Evolutionary conservation across 257 asterid genomes (phyloP), one percentile per base, ranked within the genome.

Genomic region (Eustoma russellianum): DNA sequence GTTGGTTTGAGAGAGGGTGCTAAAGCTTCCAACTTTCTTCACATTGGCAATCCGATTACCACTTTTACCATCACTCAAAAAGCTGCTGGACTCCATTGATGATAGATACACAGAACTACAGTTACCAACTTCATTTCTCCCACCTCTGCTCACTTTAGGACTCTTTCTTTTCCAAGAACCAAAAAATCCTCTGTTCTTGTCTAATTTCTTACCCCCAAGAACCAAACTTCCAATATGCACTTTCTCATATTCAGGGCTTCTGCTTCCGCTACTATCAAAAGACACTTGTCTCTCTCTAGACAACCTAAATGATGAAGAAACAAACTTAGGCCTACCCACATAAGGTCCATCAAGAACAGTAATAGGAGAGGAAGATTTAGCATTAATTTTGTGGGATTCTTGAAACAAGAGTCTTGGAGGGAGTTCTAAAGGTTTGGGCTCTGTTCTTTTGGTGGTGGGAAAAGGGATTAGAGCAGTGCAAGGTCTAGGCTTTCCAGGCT

Each of bases 401-500:
- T 77, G 77, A 18, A 55, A 35, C 24, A 53, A 59, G 13, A 62
- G 59, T 45, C 76, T 59, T 2, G 95, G 95, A 4, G 94, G 95
- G n/a, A 74, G 83, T n/a, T 79, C 81, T 56, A 83, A 61, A 61
- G 48, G 59, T 44, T 51, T 75, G 38, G 75, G 64, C 35, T 50
- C 50, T 2, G 7, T 2, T 9, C 18, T 41, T 38, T 8, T 46
- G 55, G 67, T 66, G 74, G 50, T 56, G 38, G 71, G 70, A 66
- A 47, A 43, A 34, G 75, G 24, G 41, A 60, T 50, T 41, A 59
- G 47, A 35, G 50, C 33, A 48, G 85, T 52, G 55, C 78, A 71
- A 38, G 76, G 92, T 41, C 83, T 77, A 35, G 94, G 94, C 66
- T 79, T 88, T 0, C 94, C 96, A 13, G 96, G 96, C 35, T 72